A percentile compares a stretch with the other conserved stretches of the same genome.
These are phyloP conservation scores for Catunica adiposa DNA, from an alignment of 2,329 filamentous ascomycete species.

Conservation along the genomic window DNA sequence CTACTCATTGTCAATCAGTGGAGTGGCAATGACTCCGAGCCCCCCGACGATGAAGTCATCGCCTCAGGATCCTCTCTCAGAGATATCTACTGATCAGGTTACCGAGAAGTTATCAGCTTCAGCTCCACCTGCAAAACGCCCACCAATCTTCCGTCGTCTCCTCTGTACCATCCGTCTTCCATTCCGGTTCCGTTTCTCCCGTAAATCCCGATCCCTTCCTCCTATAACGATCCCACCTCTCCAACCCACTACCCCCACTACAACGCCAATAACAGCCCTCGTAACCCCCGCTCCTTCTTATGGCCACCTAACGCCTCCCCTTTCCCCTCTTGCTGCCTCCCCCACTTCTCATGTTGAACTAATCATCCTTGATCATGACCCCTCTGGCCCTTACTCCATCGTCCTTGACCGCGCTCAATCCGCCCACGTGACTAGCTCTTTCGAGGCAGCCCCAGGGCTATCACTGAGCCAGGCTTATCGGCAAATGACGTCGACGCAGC, in stretches of 20 bases:
- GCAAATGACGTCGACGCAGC: background rate
- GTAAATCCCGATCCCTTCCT: background rate
- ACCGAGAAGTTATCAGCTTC: background rate
- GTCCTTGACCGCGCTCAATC: background rate
- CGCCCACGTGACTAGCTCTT: background rate
- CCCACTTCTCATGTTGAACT: conserved; percentile 1
- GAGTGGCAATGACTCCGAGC: background rate
- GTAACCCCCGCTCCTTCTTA: background rate
- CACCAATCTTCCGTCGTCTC: background rate
- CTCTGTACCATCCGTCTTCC: background rate
- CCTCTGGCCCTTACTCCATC: background rate
- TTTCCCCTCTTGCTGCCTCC: background rate
- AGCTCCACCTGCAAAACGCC: background rate
- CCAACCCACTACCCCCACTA: background rate
- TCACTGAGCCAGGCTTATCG: background rate
- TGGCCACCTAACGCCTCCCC: background rate
- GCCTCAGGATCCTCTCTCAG: background rate
- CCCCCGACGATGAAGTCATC: background rate
- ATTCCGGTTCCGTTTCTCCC: background rate
- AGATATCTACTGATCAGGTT: background rate
- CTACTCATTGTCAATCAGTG: background rate
- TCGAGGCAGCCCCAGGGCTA: background rate
- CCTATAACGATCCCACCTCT: background rate
- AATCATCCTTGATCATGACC: background rate
- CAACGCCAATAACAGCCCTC: background rate